Evolutionary conservation across 345 rosid species (phyloP).

Genomic region (Combretum micranthum): DNA sequence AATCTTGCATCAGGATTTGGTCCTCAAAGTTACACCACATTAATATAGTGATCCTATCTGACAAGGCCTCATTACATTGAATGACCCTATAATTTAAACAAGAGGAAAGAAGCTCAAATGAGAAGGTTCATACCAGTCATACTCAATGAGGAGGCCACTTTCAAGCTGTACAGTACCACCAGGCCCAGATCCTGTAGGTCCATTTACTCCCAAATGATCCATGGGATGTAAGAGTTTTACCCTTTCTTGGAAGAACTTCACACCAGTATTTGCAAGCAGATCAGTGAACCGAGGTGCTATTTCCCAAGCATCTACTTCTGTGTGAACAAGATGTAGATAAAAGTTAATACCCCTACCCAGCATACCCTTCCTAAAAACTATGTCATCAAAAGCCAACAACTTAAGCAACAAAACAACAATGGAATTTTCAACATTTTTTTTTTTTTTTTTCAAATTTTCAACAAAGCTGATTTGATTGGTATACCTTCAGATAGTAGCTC

Average conservation of each 20-base stretch:
- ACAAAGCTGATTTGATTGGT: not conserved
- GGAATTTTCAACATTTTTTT: too few species aligned
- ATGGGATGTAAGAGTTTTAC: constrained; percentile 61
- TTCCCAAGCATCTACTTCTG: constrained; percentile 98
- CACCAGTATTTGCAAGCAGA: constrained; percentile 64
- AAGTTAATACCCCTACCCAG: too few species aligned
- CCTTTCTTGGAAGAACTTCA: constrained; percentile 69
- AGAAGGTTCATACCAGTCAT: constrained; percentile 72
- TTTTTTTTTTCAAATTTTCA: too few species aligned
- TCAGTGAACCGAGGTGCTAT: constrained; percentile 91
- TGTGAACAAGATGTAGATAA: constrained; percentile 7
- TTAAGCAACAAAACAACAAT: not conserved
- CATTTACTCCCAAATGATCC: constrained; percentile 54
- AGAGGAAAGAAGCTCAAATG: constrained; percentile 1
- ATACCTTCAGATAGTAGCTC: constrained; percentile 92
- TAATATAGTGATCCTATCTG: too few species aligned
- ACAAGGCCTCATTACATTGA: not conserved
- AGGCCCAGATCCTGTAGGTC: constrained; percentile 30
- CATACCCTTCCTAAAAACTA: too few species aligned
- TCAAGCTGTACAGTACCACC: constrained; percentile 87
- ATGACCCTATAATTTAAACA: not conserved
- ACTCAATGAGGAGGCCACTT: constrained; percentile 72
- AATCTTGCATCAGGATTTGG: too few species aligned
- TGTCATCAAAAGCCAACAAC: too few species aligned
- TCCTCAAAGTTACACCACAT: too few species aligned